phyloP scores from a whole-genome alignment of 345 rosid genomes.

The Clausena lansium region DNA sequence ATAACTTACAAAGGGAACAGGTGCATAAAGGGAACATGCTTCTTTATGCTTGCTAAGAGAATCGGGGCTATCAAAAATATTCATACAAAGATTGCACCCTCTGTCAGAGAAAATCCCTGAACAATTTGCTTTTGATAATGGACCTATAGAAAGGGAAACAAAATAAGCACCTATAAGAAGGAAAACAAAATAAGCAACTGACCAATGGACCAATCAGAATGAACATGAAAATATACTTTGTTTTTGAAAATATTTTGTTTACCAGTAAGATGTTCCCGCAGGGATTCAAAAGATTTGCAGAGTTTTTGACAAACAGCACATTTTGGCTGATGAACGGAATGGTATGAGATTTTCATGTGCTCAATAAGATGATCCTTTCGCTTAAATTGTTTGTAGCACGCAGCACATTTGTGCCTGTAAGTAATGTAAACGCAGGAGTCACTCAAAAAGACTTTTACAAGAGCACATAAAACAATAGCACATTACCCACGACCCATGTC shows the following conservation, averaged over 20 bases:
- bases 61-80: slow-evolving; percentile 39
- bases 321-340: slow-evolving; percentile 69
- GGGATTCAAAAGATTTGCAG: slow-evolving; percentile 65
- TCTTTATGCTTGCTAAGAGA: slow-evolving; percentile 42
- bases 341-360: slow-evolving; percentile 75
- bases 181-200: neutral
- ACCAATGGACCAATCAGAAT: neutral
- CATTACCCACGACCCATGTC: neutral
- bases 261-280: slow-evolving; percentile 69
- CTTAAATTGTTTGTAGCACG: slow-evolving; percentile 74
- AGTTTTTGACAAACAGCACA: slow-evolving; percentile 72
- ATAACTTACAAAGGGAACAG: slow-evolving; percentile 51
- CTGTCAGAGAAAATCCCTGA: slow-evolving; percentile 37
- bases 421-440: neutral
- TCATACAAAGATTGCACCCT: slow-evolving; percentile 64
- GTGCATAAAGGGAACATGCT: slow-evolving; percentile 43
- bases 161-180: neutral
- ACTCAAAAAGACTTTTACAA: neutral
- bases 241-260: neutral
- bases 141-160: slow-evolving; percentile 28
- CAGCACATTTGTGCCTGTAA: slow-evolving; percentile 63
- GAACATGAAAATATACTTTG: neutral
- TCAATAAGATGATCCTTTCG: slow-evolving; percentile 70
- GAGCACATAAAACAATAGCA: neutral
- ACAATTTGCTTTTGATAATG: slow-evolving; percentile 47